Percentiles rank a stretch among this genome's conserved stretches.
These are phyloP conservation scores for Populus ilicifolia DNA, from an alignment of 345 rosid genomes.

Conservation along the genomic window DNA sequence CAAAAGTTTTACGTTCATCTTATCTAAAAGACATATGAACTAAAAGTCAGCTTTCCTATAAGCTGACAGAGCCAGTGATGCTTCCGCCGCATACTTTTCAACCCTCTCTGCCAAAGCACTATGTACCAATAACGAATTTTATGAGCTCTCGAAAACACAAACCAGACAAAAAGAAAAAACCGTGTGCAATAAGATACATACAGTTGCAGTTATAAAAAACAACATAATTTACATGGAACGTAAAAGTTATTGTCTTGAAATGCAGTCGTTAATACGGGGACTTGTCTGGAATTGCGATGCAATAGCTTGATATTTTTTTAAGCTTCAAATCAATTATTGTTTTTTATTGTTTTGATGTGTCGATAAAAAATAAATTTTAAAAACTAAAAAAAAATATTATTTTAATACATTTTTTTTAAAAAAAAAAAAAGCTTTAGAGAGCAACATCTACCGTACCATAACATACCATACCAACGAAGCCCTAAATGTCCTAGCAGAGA, in stretches of 20 bases:
- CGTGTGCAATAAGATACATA: not conserved
- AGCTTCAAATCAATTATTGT: too few relatives aligned
- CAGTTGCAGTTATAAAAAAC: not conserved
- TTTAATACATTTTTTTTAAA: rapidly evolving
- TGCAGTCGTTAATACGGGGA: not conserved
- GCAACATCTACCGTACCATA: too few relatives aligned
- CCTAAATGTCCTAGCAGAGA: not conserved
- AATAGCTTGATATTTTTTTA: too few relatives aligned
- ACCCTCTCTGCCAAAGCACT: not conserved
- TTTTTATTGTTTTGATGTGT: too few relatives aligned
- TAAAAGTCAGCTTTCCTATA: not conserved
- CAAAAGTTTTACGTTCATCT: not conserved
- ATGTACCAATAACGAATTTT: not conserved
- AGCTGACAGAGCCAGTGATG: not conserved
- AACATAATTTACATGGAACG: not conserved
- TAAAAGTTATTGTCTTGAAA: not conserved
- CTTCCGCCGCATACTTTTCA: not conserved
- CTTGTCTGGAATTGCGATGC: not conserved
- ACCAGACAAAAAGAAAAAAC: not conserved
- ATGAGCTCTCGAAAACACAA: not conserved
- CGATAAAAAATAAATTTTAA: too few relatives aligned
- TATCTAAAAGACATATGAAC: not conserved
- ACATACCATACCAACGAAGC: too few relatives aligned
- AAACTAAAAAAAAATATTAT: too few relatives aligned
- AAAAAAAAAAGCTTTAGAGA: too few relatives aligned